Base-by-base conservation (phyloP, 1,139 yeast genomes). In the Pichia sp. region DNA sequence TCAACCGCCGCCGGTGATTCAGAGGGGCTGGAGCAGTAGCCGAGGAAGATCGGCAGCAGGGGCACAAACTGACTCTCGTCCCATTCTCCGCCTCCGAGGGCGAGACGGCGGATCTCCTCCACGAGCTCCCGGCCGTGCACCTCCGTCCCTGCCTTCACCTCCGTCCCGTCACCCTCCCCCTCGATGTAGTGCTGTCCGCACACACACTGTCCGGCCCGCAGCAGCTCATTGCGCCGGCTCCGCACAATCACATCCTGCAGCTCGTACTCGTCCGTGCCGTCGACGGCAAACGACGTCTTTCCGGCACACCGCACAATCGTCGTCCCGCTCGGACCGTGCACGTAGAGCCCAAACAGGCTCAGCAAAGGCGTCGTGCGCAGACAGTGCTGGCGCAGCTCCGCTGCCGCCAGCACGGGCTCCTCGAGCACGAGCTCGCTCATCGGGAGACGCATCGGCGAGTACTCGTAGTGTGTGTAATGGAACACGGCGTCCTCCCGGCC, bases 281-380 rank as follows among this genome's bases (percentile, higher is more conserved):
- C 38, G 11, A 45, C 34, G 23, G 38, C 48, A 26, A 45, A 29
- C 19, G 48, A 45, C 19, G 23, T 31, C 48, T 45, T 45, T 5
- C 40, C 48, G 13, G 13, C 26, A 45, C 48, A 45, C 38, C 31
- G 26, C 48, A 45, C 48, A 31, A 45, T 5, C 40, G 38, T 31
- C 16, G 23, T 13, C 13, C 19, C 38, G 26, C 40, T 45, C n/a
- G 8, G 15, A 6, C 7, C 15, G 15, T 59, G 59, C 5, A 57
- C 26, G 40, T 57, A 59, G 1, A 61, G 50, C 4, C 62, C 62
- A 49, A 54, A 59, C 8, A 57, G 44, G 40, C 58, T 52, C 32
- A 59, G 41, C 6, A 52, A 40, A 5, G 54, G 50, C 8, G 59
- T 50, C 2, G 62, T 53, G 2, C n/a, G 10, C 5, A 61, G 19